Percentiles rank a stretch among this genome's conserved stretches.
Evolutionary conservation across 441 rosid species (phyloP).

Genomic region (Erysimum cheiri): DNA sequence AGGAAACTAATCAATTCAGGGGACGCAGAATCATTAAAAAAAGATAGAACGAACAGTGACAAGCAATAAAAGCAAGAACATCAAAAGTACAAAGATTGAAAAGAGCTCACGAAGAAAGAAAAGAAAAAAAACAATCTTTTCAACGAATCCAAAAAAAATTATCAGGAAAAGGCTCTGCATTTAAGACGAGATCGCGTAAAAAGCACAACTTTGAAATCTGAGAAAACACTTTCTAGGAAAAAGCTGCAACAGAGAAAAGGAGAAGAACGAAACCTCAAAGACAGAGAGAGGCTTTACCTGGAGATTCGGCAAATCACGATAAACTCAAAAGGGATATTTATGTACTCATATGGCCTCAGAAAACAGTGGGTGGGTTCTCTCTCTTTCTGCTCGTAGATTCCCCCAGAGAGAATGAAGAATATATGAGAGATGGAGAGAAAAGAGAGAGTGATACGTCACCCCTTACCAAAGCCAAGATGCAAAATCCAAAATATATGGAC

Average conservation of each 20-base stretch:
- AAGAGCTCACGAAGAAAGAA: not conserved
- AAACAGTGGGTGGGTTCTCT: slow-evolving; percentile 18
- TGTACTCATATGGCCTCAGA: slow-evolving; percentile 25
- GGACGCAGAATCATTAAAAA: not conserved
- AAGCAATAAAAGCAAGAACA: slow-evolving; percentile 25
- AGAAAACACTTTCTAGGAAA: slow-evolving; percentile 26
- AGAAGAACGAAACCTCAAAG: not conserved
- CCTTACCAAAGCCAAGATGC: slow-evolving; percentile 40
- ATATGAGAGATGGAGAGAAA: not conserved
- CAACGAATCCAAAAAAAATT: not conserved
- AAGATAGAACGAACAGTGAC: slow-evolving; percentile 5
- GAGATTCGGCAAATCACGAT: slow-evolving; percentile 31
- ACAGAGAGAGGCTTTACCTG: slow-evolving; percentile 23
- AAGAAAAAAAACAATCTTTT: not conserved
- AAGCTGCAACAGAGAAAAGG: slow-evolving; percentile 5
- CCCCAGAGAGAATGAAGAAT: slow-evolving; percentile 6
- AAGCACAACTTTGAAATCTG: slow-evolving; percentile 5
- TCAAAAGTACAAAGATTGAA: slow-evolving; percentile 2
- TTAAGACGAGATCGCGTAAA: slow-evolving; percentile 11
- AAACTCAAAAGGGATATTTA: slow-evolving; percentile 36
- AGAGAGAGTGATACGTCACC: slow-evolving; percentile 42
- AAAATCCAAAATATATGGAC: slow-evolving; percentile 45
- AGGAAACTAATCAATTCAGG: not conserved
- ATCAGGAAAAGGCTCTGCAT: slow-evolving; percentile 8
- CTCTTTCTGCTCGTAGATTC: not conserved